A percentile compares a stretch with the other conserved stretches of the same genome.
Conservation (phyloP, 2,329 filamentous ascomycete species). For the Neophaeococcomyces mojaviensis region DNA sequence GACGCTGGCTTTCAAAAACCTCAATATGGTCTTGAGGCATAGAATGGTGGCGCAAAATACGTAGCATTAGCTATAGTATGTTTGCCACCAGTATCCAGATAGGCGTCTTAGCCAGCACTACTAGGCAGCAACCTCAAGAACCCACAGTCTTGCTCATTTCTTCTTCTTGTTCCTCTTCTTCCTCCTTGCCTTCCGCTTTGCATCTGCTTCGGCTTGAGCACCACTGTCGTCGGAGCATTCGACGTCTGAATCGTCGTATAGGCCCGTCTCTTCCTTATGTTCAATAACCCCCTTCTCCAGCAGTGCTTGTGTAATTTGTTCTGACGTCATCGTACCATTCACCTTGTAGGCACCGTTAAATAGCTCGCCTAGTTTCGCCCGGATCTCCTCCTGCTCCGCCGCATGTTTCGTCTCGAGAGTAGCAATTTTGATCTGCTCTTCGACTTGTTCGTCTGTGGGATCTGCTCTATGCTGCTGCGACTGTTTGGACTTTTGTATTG, state of each 20-base stretch:
- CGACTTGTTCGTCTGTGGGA: too few species aligned
- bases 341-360: not conserved
- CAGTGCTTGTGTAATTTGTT: not conserved
- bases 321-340: not conserved
- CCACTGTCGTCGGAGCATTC: not conserved
- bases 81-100: too few species aligned
- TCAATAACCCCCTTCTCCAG: not conserved
- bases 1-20: too few species aligned
- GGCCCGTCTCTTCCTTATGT: not conserved
- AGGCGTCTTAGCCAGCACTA: too few species aligned
- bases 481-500: not conserved
- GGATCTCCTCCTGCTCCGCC: not conserved
- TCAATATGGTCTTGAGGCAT: too few species aligned
- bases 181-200: not conserved
- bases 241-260: not conserved
- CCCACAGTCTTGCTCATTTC: not conserved
- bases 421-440: not conserved
- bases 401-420: too few species aligned
- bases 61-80: too few species aligned
- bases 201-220: not conserved
- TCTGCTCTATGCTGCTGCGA: too few species aligned
- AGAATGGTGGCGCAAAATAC: too few species aligned
- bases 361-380: not conserved
- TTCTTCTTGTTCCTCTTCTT: conserved; percentile 5
- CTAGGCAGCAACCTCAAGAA: too few species aligned